Conservation (phyloP, 805 yeast genomes). For the Grigorovia transvaalensis region DNA sequence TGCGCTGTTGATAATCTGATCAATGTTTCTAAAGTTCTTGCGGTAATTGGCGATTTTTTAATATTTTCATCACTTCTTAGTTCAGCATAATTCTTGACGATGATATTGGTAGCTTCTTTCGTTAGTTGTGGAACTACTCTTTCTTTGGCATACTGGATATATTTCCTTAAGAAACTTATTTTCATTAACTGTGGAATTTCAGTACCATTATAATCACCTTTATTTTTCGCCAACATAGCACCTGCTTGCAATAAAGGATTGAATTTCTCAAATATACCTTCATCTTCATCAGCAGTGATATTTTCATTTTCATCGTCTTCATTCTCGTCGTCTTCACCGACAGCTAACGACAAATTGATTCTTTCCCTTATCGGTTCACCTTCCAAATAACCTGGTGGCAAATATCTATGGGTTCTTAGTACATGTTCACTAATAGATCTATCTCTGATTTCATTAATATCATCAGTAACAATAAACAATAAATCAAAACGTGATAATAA, state of each 20-base stretch:
- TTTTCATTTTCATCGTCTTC: conserved; percentile 21
- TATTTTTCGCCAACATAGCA: conserved; percentile 36
- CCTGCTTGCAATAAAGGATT: conserved; percentile 78
- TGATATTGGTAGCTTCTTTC: conserved; percentile 64
- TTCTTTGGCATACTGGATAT: conserved; percentile 87
- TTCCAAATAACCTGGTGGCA: conserved; percentile 79
- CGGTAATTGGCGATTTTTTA: conserved; percentile 87
- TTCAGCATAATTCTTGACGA: conserved; percentile 69
- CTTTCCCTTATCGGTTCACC: conserved; percentile 90
- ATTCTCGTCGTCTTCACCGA: conserved; percentile 51
- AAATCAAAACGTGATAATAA: conserved; percentile 93
- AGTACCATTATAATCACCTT: conserved; percentile 27
- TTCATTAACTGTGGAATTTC: conserved; percentile 44
- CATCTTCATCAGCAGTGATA: conserved; percentile 37
- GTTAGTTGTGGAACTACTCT: conserved; percentile 76
- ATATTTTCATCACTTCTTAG: conserved; percentile 76
- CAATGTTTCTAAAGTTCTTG: conserved; percentile 94
- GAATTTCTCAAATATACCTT: conserved; percentile 69
- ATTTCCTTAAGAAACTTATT: conserved; percentile 81
- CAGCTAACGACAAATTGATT: conserved; percentile 59
- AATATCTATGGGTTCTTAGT: conserved; percentile 79
- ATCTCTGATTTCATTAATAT: conserved; percentile 75
- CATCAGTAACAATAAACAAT: conserved; percentile 91
- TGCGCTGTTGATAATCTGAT: conserved; percentile 94
- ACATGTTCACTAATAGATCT: conserved; percentile 90